A percentile compares a stretch with the other conserved stretches of the same genome.
Evolutionary conservation across 164 flowering plant genomes (phyloP).

Genomic region (Magnolia kwangsiensis): DNA sequence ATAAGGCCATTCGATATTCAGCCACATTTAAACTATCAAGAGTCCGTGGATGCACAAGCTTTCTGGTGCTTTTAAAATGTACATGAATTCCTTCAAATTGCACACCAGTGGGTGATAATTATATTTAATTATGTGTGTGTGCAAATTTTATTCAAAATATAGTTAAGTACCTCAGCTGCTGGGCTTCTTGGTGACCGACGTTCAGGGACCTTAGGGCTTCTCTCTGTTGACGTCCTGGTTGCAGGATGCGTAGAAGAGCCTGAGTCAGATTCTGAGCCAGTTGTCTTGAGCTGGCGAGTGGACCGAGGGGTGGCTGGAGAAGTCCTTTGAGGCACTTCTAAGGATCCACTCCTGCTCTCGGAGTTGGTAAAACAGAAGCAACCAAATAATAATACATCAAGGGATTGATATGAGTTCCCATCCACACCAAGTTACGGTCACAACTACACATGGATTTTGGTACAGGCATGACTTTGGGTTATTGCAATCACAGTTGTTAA

Average conservation of each 20-base stretch:
- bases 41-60: too few species aligned
- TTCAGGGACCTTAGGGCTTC: slow-evolving; percentile 68
- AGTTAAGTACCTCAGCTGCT: slow-evolving; percentile 52
- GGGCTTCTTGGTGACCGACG: slow-evolving; percentile 81
- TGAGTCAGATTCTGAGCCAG: slow-evolving; percentile 49
- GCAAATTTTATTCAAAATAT: background rate
- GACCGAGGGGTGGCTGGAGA: slow-evolving; percentile 60
- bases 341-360: slow-evolving; percentile 41
- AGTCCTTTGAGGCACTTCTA: slow-evolving; percentile 58
- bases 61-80: too few species aligned
- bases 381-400: background rate
- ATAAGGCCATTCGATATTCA: too few species aligned
- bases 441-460: background rate
- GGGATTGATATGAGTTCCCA: background rate
- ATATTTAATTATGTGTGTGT: too few species aligned
- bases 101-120: too few species aligned
- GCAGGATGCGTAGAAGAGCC: slow-evolving; percentile 41
- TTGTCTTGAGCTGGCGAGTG: slow-evolving; percentile 51
- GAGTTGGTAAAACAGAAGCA: background rate
- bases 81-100: too few species aligned
- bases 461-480: background rate
- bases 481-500: background rate
- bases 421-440: background rate
- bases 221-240: slow-evolving; percentile 53
- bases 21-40: too few species aligned